Base-by-base conservation (phyloP, 192 early-diverging fungal species). In the Ambispora gerdemannii region DNA sequence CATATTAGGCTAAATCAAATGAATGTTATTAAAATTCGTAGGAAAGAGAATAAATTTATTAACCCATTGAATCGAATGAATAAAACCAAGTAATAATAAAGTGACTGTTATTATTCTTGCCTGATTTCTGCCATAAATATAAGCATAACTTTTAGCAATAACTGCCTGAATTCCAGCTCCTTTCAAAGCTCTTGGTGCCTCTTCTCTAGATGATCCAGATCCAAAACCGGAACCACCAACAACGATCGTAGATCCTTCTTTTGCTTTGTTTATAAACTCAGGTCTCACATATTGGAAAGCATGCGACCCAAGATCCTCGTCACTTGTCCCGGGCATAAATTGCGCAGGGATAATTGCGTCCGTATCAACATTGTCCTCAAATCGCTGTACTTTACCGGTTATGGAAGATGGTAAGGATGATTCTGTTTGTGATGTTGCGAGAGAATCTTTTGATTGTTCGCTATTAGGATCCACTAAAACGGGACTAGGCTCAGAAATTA, bases 91-190 rank as follows among this genome's bases (percentile, higher is more conserved):
- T 43, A 10, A 43, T 10, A 43, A 43, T 10, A 43, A 15, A 15
- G 38, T 10, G 38, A 6, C n/a, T n/a, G n/a, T n/a, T 36, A 62
- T 50, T 28, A 13, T 6, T 30, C 10, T 49, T 60, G 60, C 68
- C 56, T 92, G 90, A 84, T 92, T 92, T 76, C 90, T 86, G 59
- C 84, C 82, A 75, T 92, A 92, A 75, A 92, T 92, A 72, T 89
- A 92, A 0, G 90, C 88, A 72, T 85, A 92, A 33, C 88, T 89
- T 78, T 90, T 92, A 38, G 90, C 90, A 69, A 92, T 91, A 27
- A 92, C 90, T 22, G 87, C 89, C 80, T 92, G 85, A 63, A 92
- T 72, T 28, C 79, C 78, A 24, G 84, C 82, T 51, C 87, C 90
- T 71, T 83, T 86, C 51, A 92, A 76, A 7, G 90, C 89, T 72